Conservation (phyloP, 2,329 filamentous ascomycete species). For the Scolecobasidium constrictum region DNA sequence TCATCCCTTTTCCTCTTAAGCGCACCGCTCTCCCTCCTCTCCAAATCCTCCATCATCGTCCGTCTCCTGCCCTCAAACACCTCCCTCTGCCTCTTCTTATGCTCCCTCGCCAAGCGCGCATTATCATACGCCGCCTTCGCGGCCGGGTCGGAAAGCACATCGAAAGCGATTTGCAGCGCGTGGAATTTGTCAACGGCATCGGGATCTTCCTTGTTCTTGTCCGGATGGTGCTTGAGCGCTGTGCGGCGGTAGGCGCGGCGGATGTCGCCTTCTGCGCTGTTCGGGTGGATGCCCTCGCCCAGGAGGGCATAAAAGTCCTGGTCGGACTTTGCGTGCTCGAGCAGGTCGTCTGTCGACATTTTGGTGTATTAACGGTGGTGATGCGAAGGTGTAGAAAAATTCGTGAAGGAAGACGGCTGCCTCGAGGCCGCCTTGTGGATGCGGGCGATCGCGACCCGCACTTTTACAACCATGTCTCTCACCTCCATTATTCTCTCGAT, state of each 20-base stretch:
- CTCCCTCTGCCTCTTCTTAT: conserved; percentile 60
- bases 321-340: conserved; percentile 27
- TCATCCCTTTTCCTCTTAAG: conserved; percentile 34
- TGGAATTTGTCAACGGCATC: conserved; percentile 67
- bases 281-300: conserved; percentile 43
- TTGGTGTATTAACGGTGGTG: conserved; percentile 2
- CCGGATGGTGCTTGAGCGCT: conserved; percentile 85
- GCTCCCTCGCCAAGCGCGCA: conserved; percentile 57
- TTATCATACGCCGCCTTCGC: conserved; percentile 70
- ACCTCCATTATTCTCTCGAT: too few relatives aligned
- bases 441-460: too few relatives aligned
- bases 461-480: too few relatives aligned
- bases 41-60: conserved; percentile 77
- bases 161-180: conserved; percentile 72
- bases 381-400: too few relatives aligned
- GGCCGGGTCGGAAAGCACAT: conserved; percentile 62
- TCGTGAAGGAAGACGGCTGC: neutral
- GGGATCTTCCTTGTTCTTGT: conserved; percentile 59
- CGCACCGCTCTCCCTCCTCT: conserved; percentile 56
- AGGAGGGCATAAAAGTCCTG: conserved; percentile 71
- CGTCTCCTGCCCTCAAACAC: conserved; percentile 62
- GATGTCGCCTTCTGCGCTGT: conserved; percentile 60
- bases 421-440: neutral
- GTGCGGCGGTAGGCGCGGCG: conserved; percentile 75
- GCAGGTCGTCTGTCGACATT: conserved; percentile 31